These are phyloP conservation scores for Tricladium varicosporioides DNA, from an alignment of 2,329 filamentous ascomycete species.

Conservation along the genomic window DNA sequence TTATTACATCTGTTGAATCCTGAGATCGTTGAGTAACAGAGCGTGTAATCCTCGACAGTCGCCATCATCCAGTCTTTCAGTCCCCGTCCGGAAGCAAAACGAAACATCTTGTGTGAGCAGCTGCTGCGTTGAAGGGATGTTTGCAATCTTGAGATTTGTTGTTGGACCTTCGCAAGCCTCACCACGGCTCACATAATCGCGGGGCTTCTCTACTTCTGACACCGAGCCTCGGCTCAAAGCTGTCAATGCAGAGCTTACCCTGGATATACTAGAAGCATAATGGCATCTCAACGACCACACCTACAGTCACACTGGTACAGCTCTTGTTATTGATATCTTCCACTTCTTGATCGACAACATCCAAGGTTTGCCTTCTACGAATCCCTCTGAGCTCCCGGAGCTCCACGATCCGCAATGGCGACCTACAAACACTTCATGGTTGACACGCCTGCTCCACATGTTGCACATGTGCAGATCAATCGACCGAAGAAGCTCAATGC, in stretches of 20 bases:
- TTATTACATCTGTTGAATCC: neutral
- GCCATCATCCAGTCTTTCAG: no score
- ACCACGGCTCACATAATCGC: neutral
- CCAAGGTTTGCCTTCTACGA: neutral
- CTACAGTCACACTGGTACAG: neutral
- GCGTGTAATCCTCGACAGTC: no score
- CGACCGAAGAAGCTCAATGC: conserved; percentile 84
- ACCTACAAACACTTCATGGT: conserved; percentile 49
- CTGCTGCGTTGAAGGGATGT: no score
- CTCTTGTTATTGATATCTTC: neutral
- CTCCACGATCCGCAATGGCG: conserved; percentile 13
- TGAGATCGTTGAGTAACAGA: no score
- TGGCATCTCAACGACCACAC: neutral
- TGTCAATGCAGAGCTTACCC: neutral
- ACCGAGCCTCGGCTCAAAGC: neutral
- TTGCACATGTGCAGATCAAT: conserved; percentile 92
- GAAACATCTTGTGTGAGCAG: no score
- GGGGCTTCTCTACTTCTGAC: no score
- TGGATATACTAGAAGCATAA: neutral
- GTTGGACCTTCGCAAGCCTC: neutral
- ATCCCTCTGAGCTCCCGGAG: neutral
- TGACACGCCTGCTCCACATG: conserved; percentile 66
- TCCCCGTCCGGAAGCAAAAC: no score
- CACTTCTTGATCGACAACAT: neutral
- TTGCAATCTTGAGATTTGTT: no score